phyloP scores from a whole-genome alignment of 306 rosid species.

The Lagenaria siceraria region DNA sequence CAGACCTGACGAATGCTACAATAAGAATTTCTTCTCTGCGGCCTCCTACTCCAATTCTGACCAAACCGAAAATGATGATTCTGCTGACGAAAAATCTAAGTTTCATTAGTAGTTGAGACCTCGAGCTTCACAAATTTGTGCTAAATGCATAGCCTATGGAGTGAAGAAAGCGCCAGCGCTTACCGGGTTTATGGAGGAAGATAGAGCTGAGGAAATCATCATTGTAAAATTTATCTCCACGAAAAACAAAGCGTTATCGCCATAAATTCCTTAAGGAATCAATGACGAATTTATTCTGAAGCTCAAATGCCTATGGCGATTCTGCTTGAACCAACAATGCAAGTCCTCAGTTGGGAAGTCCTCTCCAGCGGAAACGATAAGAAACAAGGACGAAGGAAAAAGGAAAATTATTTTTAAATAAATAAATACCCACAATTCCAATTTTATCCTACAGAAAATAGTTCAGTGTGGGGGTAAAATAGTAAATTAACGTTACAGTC shows the following conservation, averaged over 20 bases:
- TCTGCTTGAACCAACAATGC: neutral
- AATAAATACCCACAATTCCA: neutral
- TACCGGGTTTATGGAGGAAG: neutral
- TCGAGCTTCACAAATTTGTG: neutral
- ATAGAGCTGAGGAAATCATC: neutral
- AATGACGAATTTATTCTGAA: neutral
- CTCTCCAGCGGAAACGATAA: neutral
- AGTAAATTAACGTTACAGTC: neutral
- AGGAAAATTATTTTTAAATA: neutral
- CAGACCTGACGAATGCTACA: neutral
- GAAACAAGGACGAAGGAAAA: neutral
- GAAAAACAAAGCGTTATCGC: neutral
- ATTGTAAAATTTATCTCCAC: neutral
- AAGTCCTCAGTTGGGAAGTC: neutral
- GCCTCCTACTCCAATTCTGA: neutral
- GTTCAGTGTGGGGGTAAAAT: neutral
- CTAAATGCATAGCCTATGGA: too few species aligned
- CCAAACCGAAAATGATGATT: neutral
- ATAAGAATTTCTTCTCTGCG: neutral
- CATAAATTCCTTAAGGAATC: neutral
- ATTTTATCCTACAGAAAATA: neutral
- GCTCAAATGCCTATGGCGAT: neutral
- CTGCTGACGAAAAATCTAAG: neutral
- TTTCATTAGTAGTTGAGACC: neutral
- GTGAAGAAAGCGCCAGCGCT: neutral